Conservation (phyloP, 768 basidiomycete species). For the Xerocomellus chrysenteron region DNA sequence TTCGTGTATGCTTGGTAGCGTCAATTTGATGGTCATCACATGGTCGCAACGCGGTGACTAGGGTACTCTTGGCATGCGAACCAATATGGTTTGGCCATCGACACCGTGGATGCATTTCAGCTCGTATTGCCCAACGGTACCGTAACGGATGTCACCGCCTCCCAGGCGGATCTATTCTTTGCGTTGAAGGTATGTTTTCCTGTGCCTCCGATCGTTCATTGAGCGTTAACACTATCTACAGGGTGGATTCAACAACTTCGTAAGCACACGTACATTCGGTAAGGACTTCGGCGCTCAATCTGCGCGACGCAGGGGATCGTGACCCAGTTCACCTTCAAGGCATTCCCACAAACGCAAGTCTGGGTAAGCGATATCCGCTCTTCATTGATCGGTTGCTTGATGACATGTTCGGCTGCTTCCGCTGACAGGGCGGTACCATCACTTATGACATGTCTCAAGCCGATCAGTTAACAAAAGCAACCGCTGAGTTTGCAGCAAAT, state of each 20-base stretch:
- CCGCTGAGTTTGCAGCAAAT: conserved; percentile 20
- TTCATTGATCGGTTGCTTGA: neutral
- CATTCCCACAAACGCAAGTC: conserved; percentile 33
- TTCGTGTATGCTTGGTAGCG: neutral
- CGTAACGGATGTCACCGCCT: conserved; percentile 36
- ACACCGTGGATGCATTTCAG: conserved; percentile 55
- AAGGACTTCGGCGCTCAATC: conserved; percentile 33
- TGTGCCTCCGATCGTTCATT: neutral
- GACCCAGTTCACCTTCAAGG: conserved; percentile 53
- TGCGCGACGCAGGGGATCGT: conserved; percentile 50
- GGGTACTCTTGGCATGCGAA: conserved; percentile 69
- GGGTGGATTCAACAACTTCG: conserved; percentile 69
- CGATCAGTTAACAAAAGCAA: conserved; percentile 24
- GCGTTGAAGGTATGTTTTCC: conserved; percentile 38
- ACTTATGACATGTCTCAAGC: conserved; percentile 18
- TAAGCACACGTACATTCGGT: conserved; percentile 17
- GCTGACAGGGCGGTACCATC: conserved; percentile 49
- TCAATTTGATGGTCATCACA: conserved; percentile 1
- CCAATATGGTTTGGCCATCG: conserved; percentile 55
- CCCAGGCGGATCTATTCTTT: conserved; percentile 44
- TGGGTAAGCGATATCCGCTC: conserved; percentile 18
- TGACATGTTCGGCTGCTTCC: conserved; percentile 3
- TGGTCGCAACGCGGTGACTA: conserved; percentile 21
- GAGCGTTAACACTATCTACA: conserved; percentile 22
- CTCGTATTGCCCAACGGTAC: conserved; percentile 59